phyloP scores from a whole-genome alignment of 768 basidiomycete species.

The Scleroderma bovista region DNA sequence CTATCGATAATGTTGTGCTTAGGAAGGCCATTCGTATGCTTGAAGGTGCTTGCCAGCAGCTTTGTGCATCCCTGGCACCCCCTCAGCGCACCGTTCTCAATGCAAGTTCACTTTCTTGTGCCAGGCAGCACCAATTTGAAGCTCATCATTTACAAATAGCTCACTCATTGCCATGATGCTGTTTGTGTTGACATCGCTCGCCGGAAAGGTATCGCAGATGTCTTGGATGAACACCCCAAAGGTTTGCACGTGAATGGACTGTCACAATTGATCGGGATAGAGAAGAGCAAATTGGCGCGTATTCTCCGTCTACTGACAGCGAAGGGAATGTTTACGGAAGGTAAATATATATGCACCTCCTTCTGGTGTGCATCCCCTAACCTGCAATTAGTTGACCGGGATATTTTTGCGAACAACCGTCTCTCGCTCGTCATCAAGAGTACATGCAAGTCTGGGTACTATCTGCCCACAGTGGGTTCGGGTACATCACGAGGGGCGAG shows the following conservation, averaged over 20 bases:
- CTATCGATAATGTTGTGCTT: background rate
- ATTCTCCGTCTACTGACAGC: conserved; percentile 25
- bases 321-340: conserved; percentile 28
- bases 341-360: conserved; percentile 6
- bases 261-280: conserved; percentile 15
- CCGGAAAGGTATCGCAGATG: background rate
- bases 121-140: background rate
- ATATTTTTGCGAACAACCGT: conserved; percentile 30
- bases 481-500: conserved; percentile 9
- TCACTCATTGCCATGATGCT: background rate
- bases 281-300: conserved; percentile 25
- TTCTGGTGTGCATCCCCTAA: background rate
- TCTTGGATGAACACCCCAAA: conserved; percentile 19
- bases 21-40: conserved; percentile 26
- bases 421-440: conserved; percentile 24
- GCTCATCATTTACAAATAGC: background rate
- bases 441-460: conserved; percentile 5
- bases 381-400: conserved; percentile 16
- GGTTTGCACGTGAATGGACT: conserved; percentile 29
- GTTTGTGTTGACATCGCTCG: background rate
- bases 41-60: conserved; percentile 29
- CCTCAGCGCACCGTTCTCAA: conserved; percentile 31
- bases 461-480: conserved; percentile 3
- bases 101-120: conserved; percentile 14
- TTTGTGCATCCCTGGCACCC: conserved; percentile 30